phyloP scores from a whole-genome alignment of 441 rosid species.

The Iberis amara region DNA sequence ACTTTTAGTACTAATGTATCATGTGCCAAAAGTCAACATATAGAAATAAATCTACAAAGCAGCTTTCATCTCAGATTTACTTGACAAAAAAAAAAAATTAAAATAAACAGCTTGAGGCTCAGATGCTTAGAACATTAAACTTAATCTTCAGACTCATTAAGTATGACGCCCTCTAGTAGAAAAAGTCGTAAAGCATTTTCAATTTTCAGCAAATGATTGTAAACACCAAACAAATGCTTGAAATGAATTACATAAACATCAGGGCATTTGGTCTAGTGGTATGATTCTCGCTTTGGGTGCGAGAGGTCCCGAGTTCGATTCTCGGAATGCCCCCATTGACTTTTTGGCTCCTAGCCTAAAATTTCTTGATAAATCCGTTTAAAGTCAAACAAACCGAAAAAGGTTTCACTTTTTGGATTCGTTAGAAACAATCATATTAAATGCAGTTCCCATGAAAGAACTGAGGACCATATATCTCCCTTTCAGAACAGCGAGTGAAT shows the following conservation, averaged over 20 bases:
- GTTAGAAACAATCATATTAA: background rate
- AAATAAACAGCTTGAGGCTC: background rate
- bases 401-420: too few relatives aligned
- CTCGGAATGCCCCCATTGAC: slow-evolving; percentile 27
- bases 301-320: slow-evolving; percentile 83
- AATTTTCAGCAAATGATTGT: too few relatives aligned
- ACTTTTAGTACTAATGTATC: background rate
- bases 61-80: too few relatives aligned
- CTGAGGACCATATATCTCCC: too few relatives aligned
- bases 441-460: too few relatives aligned
- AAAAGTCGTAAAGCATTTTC: too few relatives aligned
- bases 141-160: background rate
- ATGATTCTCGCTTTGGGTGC: slow-evolving; percentile 93
- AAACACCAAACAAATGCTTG: background rate
- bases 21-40: background rate
- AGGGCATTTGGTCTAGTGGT: slow-evolving; percentile 68
- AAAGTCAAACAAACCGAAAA: background rate
- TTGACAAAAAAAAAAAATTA: background rate
- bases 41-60: background rate
- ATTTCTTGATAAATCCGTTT: background rate
- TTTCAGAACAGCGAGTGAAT: too few relatives aligned
- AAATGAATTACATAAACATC: background rate
- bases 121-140: background rate
- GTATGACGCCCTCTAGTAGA: too few relatives aligned
- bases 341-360: background rate